A percentile compares a stretch with the other conserved stretches of the same genome.
Evolutionary conservation across 2,329 filamentous ascomycete species (phyloP).

Genomic region (Aciculosporium take): DNA sequence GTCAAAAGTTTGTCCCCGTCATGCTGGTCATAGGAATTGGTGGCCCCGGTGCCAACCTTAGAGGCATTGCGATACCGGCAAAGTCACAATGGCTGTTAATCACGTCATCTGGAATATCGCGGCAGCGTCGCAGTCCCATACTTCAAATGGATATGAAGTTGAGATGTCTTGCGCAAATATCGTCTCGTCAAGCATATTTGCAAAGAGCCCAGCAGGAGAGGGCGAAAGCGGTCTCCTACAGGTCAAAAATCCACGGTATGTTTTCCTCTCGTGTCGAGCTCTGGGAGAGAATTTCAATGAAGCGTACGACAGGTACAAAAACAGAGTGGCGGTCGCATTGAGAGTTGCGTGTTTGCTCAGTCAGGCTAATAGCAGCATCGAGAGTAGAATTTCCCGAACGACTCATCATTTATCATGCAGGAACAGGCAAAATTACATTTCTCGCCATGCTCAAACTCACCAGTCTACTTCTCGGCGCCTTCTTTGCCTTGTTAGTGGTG

Average conservation of each 20-base stretch:
- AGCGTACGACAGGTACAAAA: too few species aligned
- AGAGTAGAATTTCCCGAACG: conserved; percentile 36
- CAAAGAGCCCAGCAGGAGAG: conserved; percentile 6
- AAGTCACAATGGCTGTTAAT: background rate
- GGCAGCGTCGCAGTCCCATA: background rate
- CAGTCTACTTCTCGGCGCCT: conserved; percentile 52
- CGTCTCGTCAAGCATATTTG: background rate
- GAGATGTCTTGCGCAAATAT: background rate
- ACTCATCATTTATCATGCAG: conserved; percentile 62
- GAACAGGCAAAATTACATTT: conserved; percentile 50
- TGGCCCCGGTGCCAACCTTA: background rate
- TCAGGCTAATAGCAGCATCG: background rate
- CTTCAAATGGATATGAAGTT: background rate
- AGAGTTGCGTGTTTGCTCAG: background rate
- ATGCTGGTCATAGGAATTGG: background rate
- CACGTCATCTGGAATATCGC: background rate
- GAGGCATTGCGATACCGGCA: background rate
- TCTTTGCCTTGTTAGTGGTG: conserved; percentile 49
- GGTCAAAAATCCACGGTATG: background rate
- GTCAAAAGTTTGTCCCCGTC: background rate
- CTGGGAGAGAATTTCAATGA: too few species aligned
- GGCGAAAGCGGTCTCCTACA: conserved; percentile 13
- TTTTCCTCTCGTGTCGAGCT: background rate
- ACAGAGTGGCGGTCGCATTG: background rate
- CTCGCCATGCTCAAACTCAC: conserved; percentile 58